Conservation (phyloP, 179 eudicot species). For the Vitellaria paradoxa region DNA sequence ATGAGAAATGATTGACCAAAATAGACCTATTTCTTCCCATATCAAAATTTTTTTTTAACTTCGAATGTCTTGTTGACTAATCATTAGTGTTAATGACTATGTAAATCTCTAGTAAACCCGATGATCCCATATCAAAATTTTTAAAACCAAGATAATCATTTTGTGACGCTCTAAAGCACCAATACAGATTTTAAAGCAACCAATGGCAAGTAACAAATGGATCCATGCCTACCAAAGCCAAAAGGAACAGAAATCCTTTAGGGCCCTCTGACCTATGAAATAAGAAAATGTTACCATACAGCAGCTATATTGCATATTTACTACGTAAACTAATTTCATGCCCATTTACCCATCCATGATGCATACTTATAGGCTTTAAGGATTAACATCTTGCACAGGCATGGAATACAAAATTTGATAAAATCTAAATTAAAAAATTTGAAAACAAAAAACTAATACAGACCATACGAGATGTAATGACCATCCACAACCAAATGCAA, state of each 20-base stretch:
- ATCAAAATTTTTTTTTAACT: no score
- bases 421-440: neutral
- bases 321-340: neutral
- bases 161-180: neutral
- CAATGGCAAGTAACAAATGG: neutral
- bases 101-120: no score
- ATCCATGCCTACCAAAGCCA: neutral
- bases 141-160: neutral
- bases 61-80: no score
- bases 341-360: neutral
- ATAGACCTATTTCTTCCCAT: no score
- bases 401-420: neutral
- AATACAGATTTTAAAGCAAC: neutral
- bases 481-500: no score
- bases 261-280: no score
- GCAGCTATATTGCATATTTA: neutral
- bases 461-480: no score
- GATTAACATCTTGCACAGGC: conserved; percentile 4
- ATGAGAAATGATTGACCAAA: neutral
- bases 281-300: neutral
- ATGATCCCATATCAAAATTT: neutral
- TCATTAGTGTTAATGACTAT: no score
- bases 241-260: neutral
- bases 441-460: no score
- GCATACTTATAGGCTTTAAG: neutral